Conservation (phyloP, 768 basidiomycete genomes). For the Lactifluus echinatus region DNA sequence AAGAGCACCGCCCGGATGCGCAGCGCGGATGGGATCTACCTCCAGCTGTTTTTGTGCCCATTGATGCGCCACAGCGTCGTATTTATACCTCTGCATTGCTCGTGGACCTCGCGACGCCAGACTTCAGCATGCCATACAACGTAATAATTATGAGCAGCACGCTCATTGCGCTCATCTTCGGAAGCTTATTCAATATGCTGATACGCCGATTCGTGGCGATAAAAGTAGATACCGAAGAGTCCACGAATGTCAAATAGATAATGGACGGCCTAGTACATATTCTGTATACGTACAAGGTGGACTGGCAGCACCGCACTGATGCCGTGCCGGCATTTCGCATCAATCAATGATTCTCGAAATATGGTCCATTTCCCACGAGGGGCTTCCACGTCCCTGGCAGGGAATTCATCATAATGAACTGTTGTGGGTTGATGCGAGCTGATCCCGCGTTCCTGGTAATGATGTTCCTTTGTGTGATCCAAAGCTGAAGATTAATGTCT, state of each 20-base stretch:
- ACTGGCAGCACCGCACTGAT: no score
- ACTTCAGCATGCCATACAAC: slow-evolving; percentile 99
- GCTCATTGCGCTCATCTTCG: slow-evolving; percentile 87
- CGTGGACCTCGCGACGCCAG: slow-evolving; percentile 93
- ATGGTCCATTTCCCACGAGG: not conserved
- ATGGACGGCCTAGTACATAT: not conserved
- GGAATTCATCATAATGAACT: no score
- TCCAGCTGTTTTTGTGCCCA: slow-evolving; percentile 65
- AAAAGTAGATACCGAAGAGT: slow-evolving; percentile 20
- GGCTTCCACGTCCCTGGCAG: no score
- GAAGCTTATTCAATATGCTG: slow-evolving; percentile 81
- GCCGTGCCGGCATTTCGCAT: no score
- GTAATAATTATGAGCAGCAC: slow-evolving; percentile 96
- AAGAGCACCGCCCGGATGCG: slow-evolving; percentile 93
- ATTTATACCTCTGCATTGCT: slow-evolving; percentile 79
- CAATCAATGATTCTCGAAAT: no score
- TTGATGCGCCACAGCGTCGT: slow-evolving; percentile 25
- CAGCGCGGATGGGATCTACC: slow-evolving; percentile 93
- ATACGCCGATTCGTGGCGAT: slow-evolving; percentile 71
- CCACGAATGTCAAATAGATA: not conserved
- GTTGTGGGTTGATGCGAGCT: no score
- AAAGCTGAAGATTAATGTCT: not conserved
- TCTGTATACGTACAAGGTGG: no score
- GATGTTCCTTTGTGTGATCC: not conserved
- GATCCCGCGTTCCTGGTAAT: not conserved